These are phyloP conservation scores for Neonectria coccinea DNA, from an alignment of 2,329 filamentous ascomycete genomes.

Conservation along the genomic window DNA sequence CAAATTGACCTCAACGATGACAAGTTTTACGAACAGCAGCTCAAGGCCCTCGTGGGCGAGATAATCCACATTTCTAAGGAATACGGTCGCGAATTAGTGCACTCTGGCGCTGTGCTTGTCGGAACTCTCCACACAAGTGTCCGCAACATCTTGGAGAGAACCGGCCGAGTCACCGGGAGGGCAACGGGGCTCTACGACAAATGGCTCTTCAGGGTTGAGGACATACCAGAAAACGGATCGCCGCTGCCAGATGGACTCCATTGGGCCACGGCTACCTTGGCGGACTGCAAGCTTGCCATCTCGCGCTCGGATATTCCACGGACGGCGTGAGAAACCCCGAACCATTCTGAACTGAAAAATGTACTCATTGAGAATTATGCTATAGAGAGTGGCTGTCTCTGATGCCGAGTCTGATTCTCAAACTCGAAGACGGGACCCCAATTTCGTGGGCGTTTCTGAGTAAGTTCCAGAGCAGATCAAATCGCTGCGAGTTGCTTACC, in stretches of 20 bases:
- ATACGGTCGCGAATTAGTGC: slow-evolving; percentile 34
- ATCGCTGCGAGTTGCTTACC: slow-evolving; percentile 16
- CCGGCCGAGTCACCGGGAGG: slow-evolving; percentile 44
- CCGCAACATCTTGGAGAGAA: slow-evolving; percentile 39
- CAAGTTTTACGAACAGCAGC: slow-evolving; percentile 48
- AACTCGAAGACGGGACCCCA: slow-evolving; percentile 58
- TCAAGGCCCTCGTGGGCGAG: slow-evolving; percentile 48
- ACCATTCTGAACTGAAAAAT: not conserved
- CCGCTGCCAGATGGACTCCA: slow-evolving; percentile 59
- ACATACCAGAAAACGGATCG: slow-evolving; percentile 53
- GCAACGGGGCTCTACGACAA: slow-evolving; percentile 59
- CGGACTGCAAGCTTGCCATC: slow-evolving; percentile 68
- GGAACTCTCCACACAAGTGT: slow-evolving; percentile 51
- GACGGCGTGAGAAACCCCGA: slow-evolving; percentile 56
- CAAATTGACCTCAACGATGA: slow-evolving; percentile 22
- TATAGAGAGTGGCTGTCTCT: slow-evolving; percentile 55
- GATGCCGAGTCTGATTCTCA: slow-evolving; percentile 62
- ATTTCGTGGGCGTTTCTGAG: slow-evolving; percentile 75
- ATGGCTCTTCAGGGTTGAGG: slow-evolving; percentile 66
- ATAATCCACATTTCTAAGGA: slow-evolving; percentile 44
- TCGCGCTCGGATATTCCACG: slow-evolving; percentile 68
- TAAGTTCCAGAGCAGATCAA: slow-evolving; percentile 25
- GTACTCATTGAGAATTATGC: not conserved
- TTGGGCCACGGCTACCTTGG: slow-evolving; percentile 65
- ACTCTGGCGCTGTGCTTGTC: slow-evolving; percentile 51